Evolutionary conservation across 257 asterid genomes (phyloP), one percentile per base, ranked within the genome.

Genomic region (Schizonepeta tenuifolia): DNA sequence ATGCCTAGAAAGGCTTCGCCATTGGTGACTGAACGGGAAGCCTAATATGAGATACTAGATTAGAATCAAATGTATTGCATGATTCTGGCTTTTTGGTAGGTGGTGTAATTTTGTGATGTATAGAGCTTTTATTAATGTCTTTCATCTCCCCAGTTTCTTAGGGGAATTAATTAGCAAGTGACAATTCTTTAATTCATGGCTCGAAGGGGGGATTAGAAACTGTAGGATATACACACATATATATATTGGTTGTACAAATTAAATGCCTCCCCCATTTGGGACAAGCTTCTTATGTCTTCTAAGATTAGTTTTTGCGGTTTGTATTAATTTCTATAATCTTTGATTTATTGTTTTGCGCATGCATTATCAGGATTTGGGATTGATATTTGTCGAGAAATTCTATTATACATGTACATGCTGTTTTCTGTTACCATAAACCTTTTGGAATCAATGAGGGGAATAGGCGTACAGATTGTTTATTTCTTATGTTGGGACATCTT

Each of bases 181-280:
- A 36, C 9, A 51, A 61, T 76, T 72, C 78, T 68, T 76, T 79
- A 1, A 70, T 75, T 67, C 46, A 55, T 76, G 76, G 60, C 22
- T 36, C 38, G 21, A 36, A 49, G 46, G 51, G 51, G 58, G 62
- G 59, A 18, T 59, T 57, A 49, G 71, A 70, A 70, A 75, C 53
- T 70, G 56, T 50, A 72, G 75, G 73, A 58, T 20, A 18, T 43
- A 2, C n/a, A n/a, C n/a, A n/a, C n/a, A 11, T 43, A 7, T 44
- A 44, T 44, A 22, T 59, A 28, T 20, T 24, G 59, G 26, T 38
- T 78, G 79, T 74, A 78, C 65, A 78, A 78, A 31, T 31, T 5
- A 31, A 73, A 44, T 51, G 67, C 67, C 43, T 18, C 68, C 35
- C 46, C 66, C 53, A 38, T 49, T 40, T 17, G 63, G 57, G 38